Evolutionary conservation across 106 monocot species (phyloP).

Genomic region (Cymbidium sinense): DNA sequence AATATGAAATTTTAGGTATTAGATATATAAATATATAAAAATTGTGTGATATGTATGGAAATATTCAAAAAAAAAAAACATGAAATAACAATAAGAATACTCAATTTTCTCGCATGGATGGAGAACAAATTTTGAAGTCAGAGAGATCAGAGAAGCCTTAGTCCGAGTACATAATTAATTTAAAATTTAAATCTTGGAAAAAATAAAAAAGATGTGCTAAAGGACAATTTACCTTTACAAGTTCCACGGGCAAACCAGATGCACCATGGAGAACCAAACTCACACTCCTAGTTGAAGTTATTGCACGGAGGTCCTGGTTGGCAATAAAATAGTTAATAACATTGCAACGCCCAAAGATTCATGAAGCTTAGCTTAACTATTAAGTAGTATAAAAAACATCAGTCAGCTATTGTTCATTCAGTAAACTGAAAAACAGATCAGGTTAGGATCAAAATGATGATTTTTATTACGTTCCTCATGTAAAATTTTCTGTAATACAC

Average conservation of each 20-base stretch:
- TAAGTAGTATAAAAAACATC: no score
- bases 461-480: no score
- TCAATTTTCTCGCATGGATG: not conserved
- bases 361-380: not conserved
- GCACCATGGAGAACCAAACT: constrained; percentile 93
- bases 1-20: no score
- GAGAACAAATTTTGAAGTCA: not conserved
- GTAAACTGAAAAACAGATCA: no score
- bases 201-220: not conserved
- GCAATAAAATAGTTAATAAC: not conserved
- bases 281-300: constrained; percentile 59
- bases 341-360: not conserved
- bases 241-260: constrained; percentile 64
- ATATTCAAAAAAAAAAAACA: not conserved
- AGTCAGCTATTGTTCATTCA: no score
- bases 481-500: no score
- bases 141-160: not conserved
- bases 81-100: not conserved
- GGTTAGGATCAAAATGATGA: no score
- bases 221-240: constrained; percentile 55
- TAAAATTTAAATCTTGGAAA: not conserved
- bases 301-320: constrained; percentile 54
- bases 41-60: no score
- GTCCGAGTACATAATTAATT: no score
- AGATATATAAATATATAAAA: no score